phyloP scores from a whole-genome alignment of 768 basidiomycete species.

The Scleroderma bovista region DNA sequence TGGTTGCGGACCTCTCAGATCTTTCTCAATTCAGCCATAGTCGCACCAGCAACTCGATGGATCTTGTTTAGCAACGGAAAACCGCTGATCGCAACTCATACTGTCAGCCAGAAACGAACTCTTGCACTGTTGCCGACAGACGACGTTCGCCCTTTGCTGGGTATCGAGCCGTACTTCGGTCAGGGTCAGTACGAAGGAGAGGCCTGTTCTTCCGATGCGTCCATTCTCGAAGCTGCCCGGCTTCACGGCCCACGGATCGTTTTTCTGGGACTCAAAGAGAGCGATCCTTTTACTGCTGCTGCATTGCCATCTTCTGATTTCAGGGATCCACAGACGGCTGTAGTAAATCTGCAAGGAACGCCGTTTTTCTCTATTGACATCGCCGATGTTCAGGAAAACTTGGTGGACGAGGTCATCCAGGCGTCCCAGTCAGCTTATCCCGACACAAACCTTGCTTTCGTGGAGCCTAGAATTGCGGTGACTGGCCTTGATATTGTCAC shows the following conservation, averaged over 20 bases:
- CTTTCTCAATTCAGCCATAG: slow-evolving; percentile 70
- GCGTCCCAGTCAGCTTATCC: slow-evolving; percentile 31
- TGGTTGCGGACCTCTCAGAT: slow-evolving; percentile 72
- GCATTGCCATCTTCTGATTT: slow-evolving; percentile 67
- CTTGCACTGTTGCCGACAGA: slow-evolving; percentile 54
- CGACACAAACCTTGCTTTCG: slow-evolving; percentile 47
- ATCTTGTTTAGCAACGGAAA: slow-evolving; percentile 70
- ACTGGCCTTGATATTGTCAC: slow-evolving; percentile 54
- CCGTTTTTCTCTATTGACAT: slow-evolving; percentile 85
- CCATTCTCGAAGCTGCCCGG: slow-evolving; percentile 49
- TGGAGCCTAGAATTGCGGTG: slow-evolving; percentile 58
- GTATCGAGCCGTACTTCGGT: slow-evolving; percentile 62
- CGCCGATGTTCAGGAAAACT: slow-evolving; percentile 40
- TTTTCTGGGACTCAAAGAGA: slow-evolving; percentile 77
- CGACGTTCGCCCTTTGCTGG: slow-evolving; percentile 62
- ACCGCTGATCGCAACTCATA: slow-evolving; percentile 48
- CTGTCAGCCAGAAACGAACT: slow-evolving; percentile 28
- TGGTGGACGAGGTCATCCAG: slow-evolving; percentile 40
- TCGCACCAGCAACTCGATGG: slow-evolving; percentile 62
- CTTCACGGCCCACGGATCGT: slow-evolving; percentile 57
- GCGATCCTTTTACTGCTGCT: slow-evolving; percentile 34
- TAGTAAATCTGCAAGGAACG: slow-evolving; percentile 65
- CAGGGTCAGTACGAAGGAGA: slow-evolving; percentile 50
- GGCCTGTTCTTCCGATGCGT: slow-evolving; percentile 15
- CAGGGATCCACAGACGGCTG: slow-evolving; percentile 45